A percentile compares a stretch with the other conserved stretches of the same genome.
Evolutionary conservation across 1,139 yeast species (phyloP).

Genomic region (Nakaseomyces glabratus): DNA sequence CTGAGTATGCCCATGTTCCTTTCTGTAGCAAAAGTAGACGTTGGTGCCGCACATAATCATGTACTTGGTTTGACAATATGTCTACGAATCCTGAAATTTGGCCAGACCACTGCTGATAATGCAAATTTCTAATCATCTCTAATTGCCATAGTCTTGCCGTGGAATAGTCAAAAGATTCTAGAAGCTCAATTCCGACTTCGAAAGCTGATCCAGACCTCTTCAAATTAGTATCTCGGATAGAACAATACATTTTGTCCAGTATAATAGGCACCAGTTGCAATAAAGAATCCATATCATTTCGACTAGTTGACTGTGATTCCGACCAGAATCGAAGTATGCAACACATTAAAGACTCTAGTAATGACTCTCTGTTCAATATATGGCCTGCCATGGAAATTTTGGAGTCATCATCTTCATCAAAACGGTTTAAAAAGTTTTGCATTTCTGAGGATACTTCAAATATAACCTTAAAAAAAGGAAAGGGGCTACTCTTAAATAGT

Average conservation of each 20-base stretch:
- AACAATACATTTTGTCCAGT: constrained; percentile 13
- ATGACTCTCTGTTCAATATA: constrained; percentile 18
- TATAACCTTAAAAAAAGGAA: constrained; percentile 23
- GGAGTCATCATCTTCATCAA: constrained; percentile 10
- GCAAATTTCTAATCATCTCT: constrained; percentile 33
- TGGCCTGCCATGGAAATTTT: constrained; percentile 14
- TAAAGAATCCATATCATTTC: constrained; percentile 34
- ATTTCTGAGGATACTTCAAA: constrained; percentile 17
- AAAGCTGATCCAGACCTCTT: constrained; percentile 14
- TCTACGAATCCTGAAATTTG: constrained; percentile 43
- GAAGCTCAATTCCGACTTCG: constrained; percentile 30
- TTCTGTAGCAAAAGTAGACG: constrained; percentile 60
- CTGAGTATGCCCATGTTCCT: constrained; percentile 80
- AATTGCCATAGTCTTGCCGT: constrained; percentile 53
- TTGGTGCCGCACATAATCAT: constrained; percentile 72
- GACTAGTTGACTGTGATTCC: constrained; percentile 47
- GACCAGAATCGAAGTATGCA: constrained; percentile 51
- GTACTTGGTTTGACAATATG: constrained; percentile 49
- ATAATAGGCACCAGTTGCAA: constrained; percentile 21
- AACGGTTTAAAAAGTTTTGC: constrained; percentile 13
- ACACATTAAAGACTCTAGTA: constrained; percentile 21
- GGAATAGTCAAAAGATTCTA: constrained; percentile 39
- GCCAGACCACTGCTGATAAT: constrained; percentile 31
- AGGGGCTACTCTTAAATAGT: constrained; percentile 24
- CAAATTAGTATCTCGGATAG: constrained; percentile 9